These are phyloP conservation scores for Nakazawaea anatomiae DNA, from an alignment of 805 yeast genomes.

Conservation along the genomic window DNA sequence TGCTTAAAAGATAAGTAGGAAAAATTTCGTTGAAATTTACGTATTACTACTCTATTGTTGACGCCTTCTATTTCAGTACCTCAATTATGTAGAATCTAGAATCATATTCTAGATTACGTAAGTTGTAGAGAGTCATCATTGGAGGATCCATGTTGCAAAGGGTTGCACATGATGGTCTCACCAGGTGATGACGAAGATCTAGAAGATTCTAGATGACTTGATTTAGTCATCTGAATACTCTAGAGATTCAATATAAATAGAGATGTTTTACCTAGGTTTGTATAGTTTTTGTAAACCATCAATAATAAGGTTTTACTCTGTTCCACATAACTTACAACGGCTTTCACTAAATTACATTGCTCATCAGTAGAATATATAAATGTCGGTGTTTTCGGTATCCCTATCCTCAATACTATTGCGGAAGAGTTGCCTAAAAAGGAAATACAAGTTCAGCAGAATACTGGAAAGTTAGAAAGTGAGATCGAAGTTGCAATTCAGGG, in stretches of 20 bases:
- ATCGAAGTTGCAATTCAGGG: no score
- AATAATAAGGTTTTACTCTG: background rate
- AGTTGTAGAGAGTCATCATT: background rate
- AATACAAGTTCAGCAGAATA: no score
- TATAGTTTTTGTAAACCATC: background rate
- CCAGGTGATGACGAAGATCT: background rate
- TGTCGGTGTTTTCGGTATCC: background rate
- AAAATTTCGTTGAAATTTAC: no score
- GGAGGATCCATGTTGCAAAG: background rate
- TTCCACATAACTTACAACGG: background rate
- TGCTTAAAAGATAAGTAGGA: no score
- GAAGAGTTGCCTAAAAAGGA: no score
- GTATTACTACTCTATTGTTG: no score
- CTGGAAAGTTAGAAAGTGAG: no score
- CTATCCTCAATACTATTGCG: no score
- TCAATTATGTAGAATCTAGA: no score
- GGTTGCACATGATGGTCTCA: background rate
- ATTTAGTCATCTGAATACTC: background rate
- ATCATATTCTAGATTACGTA: no score
- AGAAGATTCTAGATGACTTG: background rate
- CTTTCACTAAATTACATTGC: no score
- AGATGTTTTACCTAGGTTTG: background rate
- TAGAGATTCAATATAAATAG: background rate
- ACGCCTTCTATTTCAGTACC: no score
- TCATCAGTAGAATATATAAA: background rate